Base-by-base conservation (phyloP, 1,284 basidiomycete species). In the Moesziomyces globuligerus region DNA sequence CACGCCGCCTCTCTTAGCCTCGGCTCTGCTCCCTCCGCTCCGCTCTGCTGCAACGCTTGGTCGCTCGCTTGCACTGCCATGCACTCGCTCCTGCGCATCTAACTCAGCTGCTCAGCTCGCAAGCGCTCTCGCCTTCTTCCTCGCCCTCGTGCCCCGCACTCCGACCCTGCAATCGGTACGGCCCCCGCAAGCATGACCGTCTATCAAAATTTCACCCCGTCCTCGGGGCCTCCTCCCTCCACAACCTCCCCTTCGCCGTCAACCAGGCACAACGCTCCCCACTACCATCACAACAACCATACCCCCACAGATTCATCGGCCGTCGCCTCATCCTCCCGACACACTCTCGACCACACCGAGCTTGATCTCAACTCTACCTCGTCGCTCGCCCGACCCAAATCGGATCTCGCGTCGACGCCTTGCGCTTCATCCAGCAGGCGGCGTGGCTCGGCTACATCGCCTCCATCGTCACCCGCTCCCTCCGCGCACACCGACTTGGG, bases 91-190 rank as follows among this genome's bases (percentile, higher is more conserved):
- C 52, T 53, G 24, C 49, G 24, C 26, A 34, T 34, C 15, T 36
- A n/a, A n/a, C n/a, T n/a, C n/a, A 21, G 15, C 51, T 39, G 41
- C 61, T 57, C 55, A 65, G 55, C 50, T 54, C 39, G 29, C 48
- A 58, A n/a, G n/a, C n/a, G n/a, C n/a, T 49, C 10, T 40, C 52
- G 40, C 26, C 26, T 32, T 20, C 8, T 26, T 11, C 9, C 36
- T n/a, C 49, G 37, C 18, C 26, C 6, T n/a, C n/a, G n/a, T n/a
- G n/a, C n/a, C n/a, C n/a, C n/a, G n/a, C n/a, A 34, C 15, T 34
- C 32, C 32, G 32, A 34, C 15, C 15, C 32, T 34, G 32, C 32
- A 34, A 17, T 17, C 15, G 15, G 32, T 2, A 13, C 15, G 15
- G 17, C 17, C 17, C 32, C 15, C 32, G 15, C 15, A 34, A 45